phyloP scores from a whole-genome alignment of 1,284 basidiomycete species.

The Fomitopsis pinicola region DNA sequence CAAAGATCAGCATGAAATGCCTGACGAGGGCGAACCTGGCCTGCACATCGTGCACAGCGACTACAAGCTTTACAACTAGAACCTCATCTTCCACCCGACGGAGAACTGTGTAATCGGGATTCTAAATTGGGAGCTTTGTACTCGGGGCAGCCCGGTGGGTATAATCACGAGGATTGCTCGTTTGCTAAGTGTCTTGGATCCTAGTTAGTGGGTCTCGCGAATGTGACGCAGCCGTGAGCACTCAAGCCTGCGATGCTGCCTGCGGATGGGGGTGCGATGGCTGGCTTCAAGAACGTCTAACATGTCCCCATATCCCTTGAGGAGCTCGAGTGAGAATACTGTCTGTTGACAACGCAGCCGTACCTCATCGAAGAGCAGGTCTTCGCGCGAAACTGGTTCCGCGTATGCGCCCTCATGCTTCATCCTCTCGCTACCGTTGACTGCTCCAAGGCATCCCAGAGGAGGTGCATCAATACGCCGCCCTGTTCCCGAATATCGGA shows the following conservation, averaged over 20 bases:
- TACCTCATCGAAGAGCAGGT: constrained; percentile 76
- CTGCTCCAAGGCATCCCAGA: constrained; percentile 69
- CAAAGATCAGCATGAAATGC: constrained; percentile 73
- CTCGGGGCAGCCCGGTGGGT: constrained; percentile 79
- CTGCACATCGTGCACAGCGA: constrained; percentile 90
- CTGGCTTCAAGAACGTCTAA: constrained; percentile 60
- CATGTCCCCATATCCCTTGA: constrained; percentile 67
- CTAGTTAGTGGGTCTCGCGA: constrained; percentile 89
- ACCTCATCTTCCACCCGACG: constrained; percentile 90
- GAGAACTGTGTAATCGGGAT: constrained; percentile 93
- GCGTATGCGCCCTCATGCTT: constrained; percentile 46
- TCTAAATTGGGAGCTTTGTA: constrained; percentile 95
- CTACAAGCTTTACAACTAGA: constrained; percentile 97
- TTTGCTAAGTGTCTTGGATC: neutral
- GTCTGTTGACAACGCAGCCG: constrained; percentile 48
- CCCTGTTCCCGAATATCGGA: constrained; percentile 4
- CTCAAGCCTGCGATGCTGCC: constrained; percentile 42
- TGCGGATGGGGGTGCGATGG: constrained; percentile 12
- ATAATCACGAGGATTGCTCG: neutral
- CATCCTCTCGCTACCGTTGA: neutral
- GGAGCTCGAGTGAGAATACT: constrained; percentile 76
- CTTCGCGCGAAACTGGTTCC: constrained; percentile 84
- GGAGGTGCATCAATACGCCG: neutral
- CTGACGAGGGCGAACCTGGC: constrained; percentile 68
- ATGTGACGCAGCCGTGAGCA: constrained; percentile 84